Evolutionary conservation across 1,284 basidiomycete genomes (phyloP).

Genomic region (Volvariella surrecta): DNA sequence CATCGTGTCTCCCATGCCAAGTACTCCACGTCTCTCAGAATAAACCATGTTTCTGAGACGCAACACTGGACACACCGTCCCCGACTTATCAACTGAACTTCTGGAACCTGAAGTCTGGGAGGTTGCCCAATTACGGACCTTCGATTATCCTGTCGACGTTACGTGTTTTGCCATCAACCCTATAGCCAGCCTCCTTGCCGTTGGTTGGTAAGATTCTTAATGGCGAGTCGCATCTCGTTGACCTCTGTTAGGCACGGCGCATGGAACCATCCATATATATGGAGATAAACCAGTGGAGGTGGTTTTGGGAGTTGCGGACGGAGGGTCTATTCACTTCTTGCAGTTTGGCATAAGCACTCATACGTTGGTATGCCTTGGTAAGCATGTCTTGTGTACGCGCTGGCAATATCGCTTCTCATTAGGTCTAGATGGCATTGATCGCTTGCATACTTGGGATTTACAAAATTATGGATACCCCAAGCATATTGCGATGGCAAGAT

Average conservation of each 20-base stretch:
- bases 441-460: constrained; percentile 66
- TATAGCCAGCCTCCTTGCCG: constrained; percentile 62
- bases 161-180: constrained; percentile 64
- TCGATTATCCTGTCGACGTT: constrained; percentile 48
- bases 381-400: too few species aligned
- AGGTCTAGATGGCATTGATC: constrained; percentile 51
- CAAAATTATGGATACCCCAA: constrained; percentile 44
- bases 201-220: constrained; percentile 33
- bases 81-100: constrained; percentile 49
- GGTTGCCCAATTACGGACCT: constrained; percentile 34
- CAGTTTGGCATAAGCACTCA: constrained; percentile 51
- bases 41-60: constrained; percentile 32
- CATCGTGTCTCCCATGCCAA: too few species aligned
- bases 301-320: constrained; percentile 42
- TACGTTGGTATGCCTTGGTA: constrained; percentile 60
- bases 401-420: constrained; percentile 3
- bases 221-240: constrained; percentile 1
- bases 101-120: constrained; percentile 52
- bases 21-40: too few species aligned
- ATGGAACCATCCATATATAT: constrained; percentile 52
- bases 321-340: constrained; percentile 48
- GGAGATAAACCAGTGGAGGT: constrained; percentile 58
- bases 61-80: constrained; percentile 18
- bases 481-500: constrained; percentile 41
- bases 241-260: constrained; percentile 42